Base-by-base conservation (phyloP, 495 filamentous ascomycete genomes). In the Hypomontagnella submonticulosa region DNA sequence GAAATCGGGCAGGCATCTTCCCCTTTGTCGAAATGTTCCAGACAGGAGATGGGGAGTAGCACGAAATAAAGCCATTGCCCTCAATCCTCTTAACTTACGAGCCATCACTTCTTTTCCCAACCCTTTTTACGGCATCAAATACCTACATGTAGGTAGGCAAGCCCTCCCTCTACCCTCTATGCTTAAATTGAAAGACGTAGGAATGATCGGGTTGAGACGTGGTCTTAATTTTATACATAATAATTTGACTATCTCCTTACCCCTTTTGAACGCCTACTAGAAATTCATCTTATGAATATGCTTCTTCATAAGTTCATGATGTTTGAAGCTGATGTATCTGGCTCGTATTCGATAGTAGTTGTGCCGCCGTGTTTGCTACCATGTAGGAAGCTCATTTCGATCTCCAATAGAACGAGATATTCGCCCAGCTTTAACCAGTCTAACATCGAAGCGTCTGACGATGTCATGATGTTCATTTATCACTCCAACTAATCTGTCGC, bases 401-500 rank as follows among this genome's bases (percentile, higher is more conserved):
- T 36, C 10, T 8, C 37, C n/a, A 55, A 15, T 12, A 4, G 1
- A 18, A 12, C 7, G 20, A 12, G 34, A 12, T 20, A 13, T 19
- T 37, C 37, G 9, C 12, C 13, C 20, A 50, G 48, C 34, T 32
- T 23, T 13, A 30, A n/a, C 19, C n/a, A n/a, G n/a, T n/a, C n/a
- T 4, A 53, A 32, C 4, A 36, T 18, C 4, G 7, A 37, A 20
- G 38, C 12, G 4, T n/a, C 3, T 6, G 30, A 34, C 4, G 33
- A 9, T 27, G 9, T 51, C n/a, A 13, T 44, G 9, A 23, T 40
- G n/a, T n/a, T 73, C 47, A 75, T 40, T 75, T 64, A 11, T 72
- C 72, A 19, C 65, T 70, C 81, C 81, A 84, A 32, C 58, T 71
- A 50, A 84, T 73, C 66, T 75, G 72, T 46, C 77, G 66, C 3